Evolutionary conservation across 257 asterid genomes (phyloP), one percentile per base, ranked within the genome.

Genomic region (Plantago major): DNA sequence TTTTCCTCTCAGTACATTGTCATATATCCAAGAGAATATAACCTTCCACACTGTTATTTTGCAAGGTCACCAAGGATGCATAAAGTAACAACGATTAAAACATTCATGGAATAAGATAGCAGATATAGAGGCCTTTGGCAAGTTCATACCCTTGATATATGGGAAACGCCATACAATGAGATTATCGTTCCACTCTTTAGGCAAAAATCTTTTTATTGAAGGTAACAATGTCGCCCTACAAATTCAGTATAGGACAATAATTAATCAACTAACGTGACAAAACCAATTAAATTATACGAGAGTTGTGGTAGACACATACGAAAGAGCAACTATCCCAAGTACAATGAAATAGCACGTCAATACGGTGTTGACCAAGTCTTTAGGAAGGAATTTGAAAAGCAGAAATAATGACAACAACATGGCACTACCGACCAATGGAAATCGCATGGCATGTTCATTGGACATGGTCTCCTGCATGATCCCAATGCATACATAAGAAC

Each of bases 311-410:
- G 57, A 76, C 60, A 87, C 99, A 46, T 87, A 89, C 99, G 94
- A 88, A 71, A 93, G 96, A 49, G 99, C 99, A 58, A 79, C 82
- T 58, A 84, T 85, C 71, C 97, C 99, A 58, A 89, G 99, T 57
- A 93, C 81, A 62, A 89, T 85, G 74, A 93, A 93, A 72, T 93
- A 93, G 84, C 93, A 80, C 26, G 99, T 89, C 70, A 93, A 70
- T 14, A 89, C 97, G 38, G 97, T 96, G 81, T 93, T 93, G 42
- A 93, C 99, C 96, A 89, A 79, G 84, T 93, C 99, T 69, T 93
- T 93, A 0, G 99, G 87, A n/a, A 93, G 74, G 74, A 93, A 89
- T 76, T 93, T 93, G 72, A 93, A 93, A 30, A 93, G 99, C 63
- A 93, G 77, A 83, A 93, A 93, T 70, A 93, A 63, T 38, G 99